A percentile compares a stretch with the other conserved stretches of the same genome.
These are phyloP conservation scores for Lactifluus piperatus DNA, from an alignment of 768 basidiomycete species.

Conservation along the genomic window DNA sequence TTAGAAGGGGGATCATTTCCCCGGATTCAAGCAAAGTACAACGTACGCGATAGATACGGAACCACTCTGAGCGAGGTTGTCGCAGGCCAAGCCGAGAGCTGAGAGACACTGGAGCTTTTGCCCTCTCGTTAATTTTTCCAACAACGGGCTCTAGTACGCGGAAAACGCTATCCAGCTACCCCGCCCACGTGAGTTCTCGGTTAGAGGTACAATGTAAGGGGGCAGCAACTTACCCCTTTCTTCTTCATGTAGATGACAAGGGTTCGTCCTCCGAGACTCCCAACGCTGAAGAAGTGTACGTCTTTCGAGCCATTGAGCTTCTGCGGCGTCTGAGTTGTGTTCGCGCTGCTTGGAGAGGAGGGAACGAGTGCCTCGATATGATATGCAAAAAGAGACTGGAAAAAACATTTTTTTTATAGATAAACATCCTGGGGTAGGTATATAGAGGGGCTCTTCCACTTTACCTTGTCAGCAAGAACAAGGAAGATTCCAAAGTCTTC, in stretches of 20 bases:
- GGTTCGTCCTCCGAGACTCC: conserved; percentile 77
- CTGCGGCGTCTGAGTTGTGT: conserved; percentile 74
- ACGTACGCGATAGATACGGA: conserved; percentile 73
- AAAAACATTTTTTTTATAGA: not conserved
- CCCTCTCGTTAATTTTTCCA: conserved; percentile 75
- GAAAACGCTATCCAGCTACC: conserved; percentile 81
- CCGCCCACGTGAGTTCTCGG: conserved; percentile 2
- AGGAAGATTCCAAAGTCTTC: conserved; percentile 96
- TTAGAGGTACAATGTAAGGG: conserved; percentile 11
- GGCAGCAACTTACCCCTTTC: conserved; percentile 53
- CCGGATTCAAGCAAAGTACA: not conserved
- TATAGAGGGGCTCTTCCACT: not conserved
- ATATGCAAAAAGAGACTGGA: conserved; percentile 80
- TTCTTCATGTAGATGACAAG: conserved; percentile 95
- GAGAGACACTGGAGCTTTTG: conserved; percentile 60
- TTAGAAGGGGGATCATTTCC: not conserved
- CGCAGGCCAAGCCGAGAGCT: conserved; percentile 71
- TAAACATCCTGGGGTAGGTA: too few species aligned
- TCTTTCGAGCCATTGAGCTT: conserved; percentile 86
- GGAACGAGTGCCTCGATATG: conserved; percentile 96
- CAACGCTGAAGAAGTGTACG: conserved; percentile 94
- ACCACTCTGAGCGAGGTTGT: conserved; percentile 85
- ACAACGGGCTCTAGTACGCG: conserved; percentile 96
- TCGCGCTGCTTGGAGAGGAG: conserved; percentile 59
- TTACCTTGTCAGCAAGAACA: conserved; percentile 85